These are phyloP conservation scores for Curvularia eragrostidis DNA, from an alignment of 2,329 filamentous ascomycete species.

Conservation along the genomic window DNA sequence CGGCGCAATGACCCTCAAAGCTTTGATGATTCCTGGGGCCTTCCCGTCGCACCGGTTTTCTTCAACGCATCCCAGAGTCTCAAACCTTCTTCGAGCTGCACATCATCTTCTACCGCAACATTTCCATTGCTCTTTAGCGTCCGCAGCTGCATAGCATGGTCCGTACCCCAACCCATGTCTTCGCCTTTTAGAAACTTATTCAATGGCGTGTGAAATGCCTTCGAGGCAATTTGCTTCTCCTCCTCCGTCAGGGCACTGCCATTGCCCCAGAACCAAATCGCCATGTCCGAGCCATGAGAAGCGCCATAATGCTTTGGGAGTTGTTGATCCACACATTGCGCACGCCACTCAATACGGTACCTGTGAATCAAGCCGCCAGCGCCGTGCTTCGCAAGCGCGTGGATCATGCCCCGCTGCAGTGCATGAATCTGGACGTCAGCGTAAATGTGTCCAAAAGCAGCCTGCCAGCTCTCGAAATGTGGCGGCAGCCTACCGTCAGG, in stretches of 20 bases:
- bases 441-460: slow-evolving; percentile 62
- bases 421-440: slow-evolving; percentile 64
- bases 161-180: slow-evolving; percentile 50
- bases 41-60: slow-evolving; percentile 25
- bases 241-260: slow-evolving; percentile 49
- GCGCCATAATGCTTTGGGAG: slow-evolving; percentile 59
- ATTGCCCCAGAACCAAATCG: slow-evolving; percentile 65
- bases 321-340: slow-evolving; percentile 53
- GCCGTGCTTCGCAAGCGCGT: slow-evolving; percentile 53
- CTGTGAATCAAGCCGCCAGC: slow-evolving; percentile 57
- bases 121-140: slow-evolving; percentile 55
- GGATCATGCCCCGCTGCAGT: slow-evolving; percentile 60
- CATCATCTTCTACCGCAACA: slow-evolving; percentile 57
- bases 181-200: slow-evolving; percentile 52
- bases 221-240: slow-evolving; percentile 54
- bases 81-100: slow-evolving; percentile 56
- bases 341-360: slow-evolving; percentile 63
- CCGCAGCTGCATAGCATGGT: slow-evolving; percentile 49
- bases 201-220: slow-evolving; percentile 49
- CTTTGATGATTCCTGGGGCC: slow-evolving; percentile 14
- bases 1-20: slow-evolving; percentile 4
- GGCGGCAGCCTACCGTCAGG: slow-evolving; percentile 50
- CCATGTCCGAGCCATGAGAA: slow-evolving; percentile 61
- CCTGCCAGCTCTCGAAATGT: slow-evolving; percentile 55
- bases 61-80: slow-evolving; percentile 56